These are phyloP conservation scores for Cercospora beticola DNA, from an alignment of 2,329 filamentous ascomycete genomes.

Conservation along the genomic window DNA sequence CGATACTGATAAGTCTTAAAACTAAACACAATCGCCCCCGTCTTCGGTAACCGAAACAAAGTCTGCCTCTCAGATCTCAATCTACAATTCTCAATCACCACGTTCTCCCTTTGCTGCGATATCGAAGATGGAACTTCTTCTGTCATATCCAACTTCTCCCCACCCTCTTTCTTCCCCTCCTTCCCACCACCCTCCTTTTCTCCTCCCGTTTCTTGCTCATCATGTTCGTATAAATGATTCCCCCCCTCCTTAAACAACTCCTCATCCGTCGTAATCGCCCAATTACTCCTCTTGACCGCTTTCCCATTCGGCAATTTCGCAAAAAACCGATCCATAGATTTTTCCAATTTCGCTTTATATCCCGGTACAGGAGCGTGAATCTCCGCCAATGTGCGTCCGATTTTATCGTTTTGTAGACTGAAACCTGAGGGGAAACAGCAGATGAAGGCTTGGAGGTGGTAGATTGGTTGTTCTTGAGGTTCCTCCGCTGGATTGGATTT, in stretches of 20 bases:
- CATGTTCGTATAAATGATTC: conserved; percentile 45
- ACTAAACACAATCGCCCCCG: conserved; percentile 57
- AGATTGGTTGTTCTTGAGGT: conserved; percentile 36
- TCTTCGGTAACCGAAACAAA: conserved; percentile 57
- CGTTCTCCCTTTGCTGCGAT: conserved; percentile 32
- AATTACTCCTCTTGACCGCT: conserved; percentile 58
- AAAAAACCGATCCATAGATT: conserved; percentile 64
- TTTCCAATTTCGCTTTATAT: conserved; percentile 57
- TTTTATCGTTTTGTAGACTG: conserved; percentile 36
- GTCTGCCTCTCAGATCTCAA: conserved; percentile 62
- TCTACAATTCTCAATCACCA: conserved; percentile 44
- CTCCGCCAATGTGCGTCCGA: conserved; percentile 52
- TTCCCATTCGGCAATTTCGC: conserved; percentile 53
- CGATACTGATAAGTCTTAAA: conserved; percentile 65
- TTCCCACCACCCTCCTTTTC: not conserved
- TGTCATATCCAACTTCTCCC: too few relatives aligned
- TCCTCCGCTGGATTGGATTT: too few relatives aligned
- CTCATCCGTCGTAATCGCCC: conserved; percentile 47
- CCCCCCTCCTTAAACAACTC: conserved; percentile 44
- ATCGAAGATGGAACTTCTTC: too few relatives aligned
- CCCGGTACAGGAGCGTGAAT: conserved; percentile 62
- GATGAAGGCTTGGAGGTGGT: conserved; percentile 57
- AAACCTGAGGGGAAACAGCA: conserved; percentile 61
- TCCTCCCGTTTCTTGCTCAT: not conserved
- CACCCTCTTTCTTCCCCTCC: conserved; percentile 14